Base-by-base conservation (phyloP, 345 rosid species). In the Melastoma malabathricum region DNA sequence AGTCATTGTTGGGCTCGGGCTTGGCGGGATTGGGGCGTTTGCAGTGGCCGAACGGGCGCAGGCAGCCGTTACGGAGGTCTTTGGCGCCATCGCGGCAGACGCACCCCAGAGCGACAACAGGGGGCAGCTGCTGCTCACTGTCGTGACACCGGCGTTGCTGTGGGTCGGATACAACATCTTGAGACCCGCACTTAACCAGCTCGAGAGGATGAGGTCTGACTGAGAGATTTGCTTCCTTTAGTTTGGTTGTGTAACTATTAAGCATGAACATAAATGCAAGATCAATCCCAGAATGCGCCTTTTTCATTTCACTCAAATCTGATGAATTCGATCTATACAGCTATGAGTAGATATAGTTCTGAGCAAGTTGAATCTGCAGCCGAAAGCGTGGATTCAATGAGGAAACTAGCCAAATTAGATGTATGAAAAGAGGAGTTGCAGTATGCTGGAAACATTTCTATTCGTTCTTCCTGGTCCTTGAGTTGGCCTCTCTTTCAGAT, bases 161-260 rank as follows among this genome's bases (percentile, higher is more conserved):
- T 90, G 96, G 98, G 98, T 90, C 53, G 82, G 76, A 13, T 90
- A 80, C 79, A 90, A 90, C 39, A 90, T 90, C 48, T 69, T 86
- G 66, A 96, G 86, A 61, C 98, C 98, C 3, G 98, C 98, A 34
- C 64, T 90, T 82, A 90, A 90, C 83, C 98, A 90, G 58, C 58
- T 90, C 73, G 78, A 86, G 74, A 72, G 58, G 64, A 90, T 90
- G 98, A 81, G 93, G 73, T 78, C 92, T 53, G 19, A 59, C 56
- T 73, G 55, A 54, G 29, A 61, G 44, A 12, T 25, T 39, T 27
- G 60, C 18, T 57, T 52, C 16, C 17, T 44, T 16, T 18, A 19
- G 27, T 18, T 34, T 8, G 41, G 12, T 6, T 34, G 12, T 34
- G 41, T 34, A 34, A 34, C 41, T 34, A 34, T 34, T 34, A 34